A percentile compares a stretch with the other conserved stretches of the same genome.
Evolutionary conservation across 2,329 filamentous ascomycete genomes (phyloP).

Genomic region (Aspergillus chevalieri): DNA sequence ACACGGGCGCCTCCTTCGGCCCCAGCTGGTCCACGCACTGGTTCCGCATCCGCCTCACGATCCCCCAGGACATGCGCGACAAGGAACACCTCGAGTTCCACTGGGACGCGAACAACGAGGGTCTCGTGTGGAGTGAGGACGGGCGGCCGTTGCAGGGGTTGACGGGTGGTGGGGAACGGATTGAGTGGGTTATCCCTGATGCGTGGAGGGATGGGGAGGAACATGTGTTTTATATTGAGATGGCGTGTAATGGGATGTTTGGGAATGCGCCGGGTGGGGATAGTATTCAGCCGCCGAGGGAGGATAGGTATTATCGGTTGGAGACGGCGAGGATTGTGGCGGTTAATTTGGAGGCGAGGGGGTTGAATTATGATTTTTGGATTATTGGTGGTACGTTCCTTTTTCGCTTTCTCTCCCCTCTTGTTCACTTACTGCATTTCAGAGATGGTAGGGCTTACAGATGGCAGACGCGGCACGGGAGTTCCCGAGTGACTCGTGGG

Average conservation of each 20-base stretch:
- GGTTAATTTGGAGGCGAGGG: slow-evolving; percentile 77
- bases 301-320: slow-evolving; percentile 75
- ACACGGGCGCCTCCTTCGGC: slow-evolving; percentile 74
- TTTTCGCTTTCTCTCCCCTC: not conserved
- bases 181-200: slow-evolving; percentile 85
- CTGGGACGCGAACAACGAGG: slow-evolving; percentile 93
- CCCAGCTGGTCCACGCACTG: slow-evolving; percentile 97
- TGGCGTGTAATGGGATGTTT: slow-evolving; percentile 99
- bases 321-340: slow-evolving; percentile 77
- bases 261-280: slow-evolving; percentile 82
- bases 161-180: slow-evolving; percentile 80
- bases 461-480: slow-evolving; percentile 75
- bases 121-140: slow-evolving; percentile 84
- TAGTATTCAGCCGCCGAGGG: slow-evolving; percentile 78
- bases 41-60: slow-evolving; percentile 77
- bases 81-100: slow-evolving; percentile 88
- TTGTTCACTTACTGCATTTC: not conserved
- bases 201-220: slow-evolving; percentile 76
- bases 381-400: slow-evolving; percentile 58
- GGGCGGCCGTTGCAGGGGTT: slow-evolving; percentile 88
- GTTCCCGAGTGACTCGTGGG: slow-evolving; percentile 80
- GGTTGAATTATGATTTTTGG: slow-evolving; percentile 88
- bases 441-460: not conserved
- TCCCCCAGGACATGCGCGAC: slow-evolving; percentile 65
- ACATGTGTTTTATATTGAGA: slow-evolving; percentile 90